A percentile compares a stretch with the other conserved stretches of the same genome.
Conservation (phyloP, 2,329 filamentous ascomycete species). For the Cladosporium sp. region DNA sequence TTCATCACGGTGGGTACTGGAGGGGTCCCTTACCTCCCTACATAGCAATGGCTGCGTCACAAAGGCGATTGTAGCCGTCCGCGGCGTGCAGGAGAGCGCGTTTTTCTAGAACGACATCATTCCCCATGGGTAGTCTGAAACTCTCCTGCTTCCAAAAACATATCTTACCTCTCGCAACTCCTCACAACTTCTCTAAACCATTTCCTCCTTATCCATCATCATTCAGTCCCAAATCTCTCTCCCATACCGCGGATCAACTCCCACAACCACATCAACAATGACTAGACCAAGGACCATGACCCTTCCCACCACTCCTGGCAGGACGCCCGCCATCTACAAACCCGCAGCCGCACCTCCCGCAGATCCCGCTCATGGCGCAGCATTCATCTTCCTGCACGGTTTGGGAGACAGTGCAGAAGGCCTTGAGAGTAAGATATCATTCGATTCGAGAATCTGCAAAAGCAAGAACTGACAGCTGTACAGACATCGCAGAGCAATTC, state of each 20-base stretch:
- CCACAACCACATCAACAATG: conserved; percentile 10
- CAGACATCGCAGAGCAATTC: conserved; percentile 35
- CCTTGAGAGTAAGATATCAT: conserved; percentile 32
- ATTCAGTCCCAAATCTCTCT: conserved; percentile 2
- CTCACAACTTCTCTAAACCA: background rate
- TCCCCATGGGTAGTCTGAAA: conserved; percentile 4
- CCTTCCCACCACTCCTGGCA: conserved; percentile 22
- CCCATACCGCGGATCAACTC: conserved; percentile 1
- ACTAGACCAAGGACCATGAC: conserved; percentile 26
- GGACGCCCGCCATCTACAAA: conserved; percentile 34
- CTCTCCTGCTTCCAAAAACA: background rate
- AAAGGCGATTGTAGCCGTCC: conserved; percentile 12
- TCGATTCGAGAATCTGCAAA: background rate
- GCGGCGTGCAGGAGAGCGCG: background rate
- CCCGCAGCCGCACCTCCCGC: conserved; percentile 31
- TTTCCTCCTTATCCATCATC: background rate
- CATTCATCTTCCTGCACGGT: conserved; percentile 44
- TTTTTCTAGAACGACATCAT: conserved; percentile 5
- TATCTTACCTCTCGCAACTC: background rate
- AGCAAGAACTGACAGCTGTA: background rate
- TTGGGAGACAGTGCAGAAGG: conserved; percentile 44
- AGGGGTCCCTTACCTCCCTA: too few relatives aligned
- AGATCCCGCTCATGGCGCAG: conserved; percentile 37
- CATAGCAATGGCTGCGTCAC: conserved; percentile 4
- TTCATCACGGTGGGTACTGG: conserved; percentile 2